Percentiles rank a stretch among this genome's conserved stretches.
Evolutionary conservation across 2,329 filamentous ascomycete species (phyloP).

Genomic region (Pseudocercospora macadamiae): DNA sequence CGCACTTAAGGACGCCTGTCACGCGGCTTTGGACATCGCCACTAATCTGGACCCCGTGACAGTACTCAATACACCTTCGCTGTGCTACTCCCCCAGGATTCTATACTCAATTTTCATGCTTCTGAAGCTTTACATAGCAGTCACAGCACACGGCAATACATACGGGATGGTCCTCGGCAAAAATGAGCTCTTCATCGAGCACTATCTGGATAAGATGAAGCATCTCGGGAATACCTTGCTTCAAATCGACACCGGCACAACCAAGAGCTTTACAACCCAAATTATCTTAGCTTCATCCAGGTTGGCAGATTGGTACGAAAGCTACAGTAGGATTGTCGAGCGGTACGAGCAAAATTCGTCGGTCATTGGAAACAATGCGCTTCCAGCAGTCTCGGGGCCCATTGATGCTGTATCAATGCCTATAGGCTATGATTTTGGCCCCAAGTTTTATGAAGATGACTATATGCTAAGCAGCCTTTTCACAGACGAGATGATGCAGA

Average conservation of each 20-base stretch:
- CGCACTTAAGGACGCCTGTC: constrained; percentile 22
- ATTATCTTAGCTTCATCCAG: constrained; percentile 7
- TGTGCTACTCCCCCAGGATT: constrained; percentile 22
- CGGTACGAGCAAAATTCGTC: constrained; percentile 4
- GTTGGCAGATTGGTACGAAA: constrained; percentile 5
- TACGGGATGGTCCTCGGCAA: constrained; percentile 25
- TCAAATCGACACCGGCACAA: background rate
- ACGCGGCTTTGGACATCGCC: constrained; percentile 20
- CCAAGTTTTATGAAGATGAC: background rate
- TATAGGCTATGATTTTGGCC: background rate
- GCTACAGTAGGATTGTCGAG: constrained; percentile 8
- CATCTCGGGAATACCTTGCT: background rate
- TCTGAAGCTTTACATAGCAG: constrained; percentile 31
- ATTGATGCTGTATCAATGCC: background rate
- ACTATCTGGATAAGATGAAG: constrained; percentile 9
- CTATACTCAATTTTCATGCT: constrained; percentile 21
- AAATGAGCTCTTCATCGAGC: constrained; percentile 23
- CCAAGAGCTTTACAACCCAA: constrained; percentile 2
- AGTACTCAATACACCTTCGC: constrained; percentile 8
- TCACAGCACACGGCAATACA: constrained; percentile 30
- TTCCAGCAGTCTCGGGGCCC: background rate
- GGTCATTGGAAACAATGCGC: background rate
- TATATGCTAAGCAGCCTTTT: background rate
- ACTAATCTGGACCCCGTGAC: background rate
- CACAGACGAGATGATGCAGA: background rate